Base-by-base conservation (phyloP, 2,329 filamentous ascomycete genomes). In the Talaromyces sp. region DNA sequence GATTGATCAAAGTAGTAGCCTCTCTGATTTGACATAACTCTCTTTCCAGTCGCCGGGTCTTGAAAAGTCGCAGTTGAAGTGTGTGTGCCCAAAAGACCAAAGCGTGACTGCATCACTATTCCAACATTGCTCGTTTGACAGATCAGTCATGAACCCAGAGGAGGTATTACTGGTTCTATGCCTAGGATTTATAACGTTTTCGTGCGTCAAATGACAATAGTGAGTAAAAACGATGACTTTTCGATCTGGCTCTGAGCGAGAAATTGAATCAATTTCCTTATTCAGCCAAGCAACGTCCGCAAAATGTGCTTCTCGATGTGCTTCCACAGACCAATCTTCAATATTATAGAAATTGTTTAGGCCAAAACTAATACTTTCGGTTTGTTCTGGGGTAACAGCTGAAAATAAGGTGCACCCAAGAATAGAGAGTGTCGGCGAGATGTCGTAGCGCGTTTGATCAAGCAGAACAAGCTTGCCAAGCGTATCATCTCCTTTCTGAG, bases 321-420 rank as follows among this genome's bases (percentile, higher is more conserved):
- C 63, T 24, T 70, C 68, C 4, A 76, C 66, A 1, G 68, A 68
- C 73, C 74, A 77, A 54, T 72, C 64, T 0, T 66, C 53, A n/a
- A 76, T 83, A 0, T 77, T 66, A 64, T 77, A 81, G 63, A 85
- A 86, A 70, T 85, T 82, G 52, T 82, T 81, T 9, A 85, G 64
- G 0, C 78, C 73, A 38, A 76, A 66, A 54, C 73, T 75, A 14
- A 85, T 77, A 0, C 60, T 65, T 35, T 73, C 70, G 8, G 66
- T 63, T 7, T 77, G 71, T n/a, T 73, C 66, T 0, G 72, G 58
- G 0, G 75, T 72, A 27, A 86, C 70, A 9, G 68, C 58, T 0
- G 83, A 85, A 70, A 81, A 83, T 2, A 86, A 72, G 2, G 78
- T 80, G 64, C 78, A 82, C 11, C 80, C 79, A 1, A 82, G 68